These are phyloP conservation scores for Cunninghamia lanceolata DNA, from an alignment of 75 land plant genomes.

Conservation along the genomic window DNA sequence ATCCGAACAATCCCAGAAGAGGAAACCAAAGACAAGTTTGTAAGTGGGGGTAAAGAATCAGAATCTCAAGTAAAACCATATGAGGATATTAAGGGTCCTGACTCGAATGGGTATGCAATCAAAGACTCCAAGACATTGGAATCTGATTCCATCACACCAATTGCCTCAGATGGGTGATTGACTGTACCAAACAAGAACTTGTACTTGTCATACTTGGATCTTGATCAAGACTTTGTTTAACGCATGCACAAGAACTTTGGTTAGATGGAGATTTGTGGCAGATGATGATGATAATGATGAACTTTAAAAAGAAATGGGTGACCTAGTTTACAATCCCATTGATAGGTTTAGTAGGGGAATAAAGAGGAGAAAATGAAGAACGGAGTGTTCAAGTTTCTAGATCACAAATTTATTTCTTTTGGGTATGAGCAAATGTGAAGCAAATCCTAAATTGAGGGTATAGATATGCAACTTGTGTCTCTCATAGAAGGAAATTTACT, in stretches of 20 bases:
- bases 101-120: no score
- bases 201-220: no score
- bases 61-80: no score
- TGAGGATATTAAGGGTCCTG: no score
- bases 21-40: neutral
- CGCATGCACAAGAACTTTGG: neutral
- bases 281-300: neutral
- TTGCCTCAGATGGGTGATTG: neutral
- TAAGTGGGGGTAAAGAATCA: neutral
- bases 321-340: neutral
- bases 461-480: no score
- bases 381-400: neutral
- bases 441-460: neutral
- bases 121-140: no score
- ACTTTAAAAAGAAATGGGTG: neutral
- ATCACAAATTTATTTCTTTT: neutral
- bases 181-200: neutral
- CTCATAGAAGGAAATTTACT: no score
- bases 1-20: no score
- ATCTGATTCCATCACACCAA: no score
- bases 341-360: no score
- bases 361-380: neutral
- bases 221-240: neutral
- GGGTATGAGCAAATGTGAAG: neutral
- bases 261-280: neutral